Evolutionary conservation across 805 yeast species (phyloP), one percentile per base, ranked within the genome.

Genomic region (Pichia deserticola): DNA sequence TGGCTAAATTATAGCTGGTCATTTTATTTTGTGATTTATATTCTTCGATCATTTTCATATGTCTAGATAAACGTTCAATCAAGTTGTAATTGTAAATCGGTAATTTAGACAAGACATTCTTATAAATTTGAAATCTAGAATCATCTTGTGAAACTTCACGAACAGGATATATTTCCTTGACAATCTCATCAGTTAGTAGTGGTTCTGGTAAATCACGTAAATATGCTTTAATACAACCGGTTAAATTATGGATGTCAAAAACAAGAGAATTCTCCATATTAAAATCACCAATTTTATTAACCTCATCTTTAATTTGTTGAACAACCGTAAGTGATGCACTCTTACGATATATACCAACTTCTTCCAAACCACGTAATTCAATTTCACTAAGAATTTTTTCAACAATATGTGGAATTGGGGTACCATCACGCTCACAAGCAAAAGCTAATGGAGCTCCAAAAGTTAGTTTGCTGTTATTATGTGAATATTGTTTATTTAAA

Each of bases 161-260:
- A 7, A 75, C 64, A 3, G 57, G 56, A 36, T 75, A 75, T 59
- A 88, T 81, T 25, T 72, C 72, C 7, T 78, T 80, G 28, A 89
- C 76, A n/a, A 80, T 75, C 32, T 76, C 78, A 52, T 78, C 81
- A 0, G 92, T 79, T 42, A 90, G 75, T 36, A 89, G 67, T 3
- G 95, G 86, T 58, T 89, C 95, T 0, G 97, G 96, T 36, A 90
- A 69, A 57, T 89, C 97, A 58, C 97, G 76, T 57, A 90, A 69
- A 60, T 78, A 90, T 54, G 85, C 75, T 63, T 90, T 90, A 58
- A 90, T 84, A 58, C 95, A 82, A 34, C 96, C 93, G 1, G 96
- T 89, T 43, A 89, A 78, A 2, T 95, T 85, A 63, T 90, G 92
- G 41, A 86, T 78, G 63, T 87, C 96, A 60, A 82, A 82, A 10